A percentile compares a stretch with the other conserved stretches of the same genome.
phyloP scores from a whole-genome alignment of 306 rosid species.

The Cucurbita argyrosperma region DNA sequence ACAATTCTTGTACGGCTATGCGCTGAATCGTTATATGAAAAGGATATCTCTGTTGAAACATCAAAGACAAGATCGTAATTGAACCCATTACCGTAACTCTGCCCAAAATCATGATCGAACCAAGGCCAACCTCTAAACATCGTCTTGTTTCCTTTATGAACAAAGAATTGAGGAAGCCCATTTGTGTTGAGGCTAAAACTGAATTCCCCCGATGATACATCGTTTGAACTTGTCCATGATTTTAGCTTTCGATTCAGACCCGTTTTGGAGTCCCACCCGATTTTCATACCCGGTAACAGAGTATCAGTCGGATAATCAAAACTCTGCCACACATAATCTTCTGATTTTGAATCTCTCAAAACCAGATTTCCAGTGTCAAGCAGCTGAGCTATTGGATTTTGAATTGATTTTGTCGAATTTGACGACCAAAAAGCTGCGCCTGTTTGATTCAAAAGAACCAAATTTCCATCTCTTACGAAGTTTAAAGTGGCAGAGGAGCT shows the following conservation, averaged over 20 bases:
- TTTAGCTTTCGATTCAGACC: conserved; percentile 24
- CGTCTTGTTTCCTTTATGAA: conserved; percentile 13
- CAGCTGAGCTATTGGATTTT: conserved; percentile 14
- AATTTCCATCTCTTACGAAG: conserved; percentile 16
- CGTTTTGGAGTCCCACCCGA: conserved; percentile 34
- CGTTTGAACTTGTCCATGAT: conserved; percentile 20
- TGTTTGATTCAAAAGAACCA: conserved; percentile 16
- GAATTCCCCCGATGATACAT: conserved; percentile 29
- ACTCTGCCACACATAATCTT: conserved; percentile 31
- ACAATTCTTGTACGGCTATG: conserved; percentile 19
- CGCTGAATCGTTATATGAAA: conserved; percentile 18
- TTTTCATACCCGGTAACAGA: conserved; percentile 31
- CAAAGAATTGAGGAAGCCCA: conserved; percentile 32
- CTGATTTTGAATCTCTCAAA: conserved; percentile 9
- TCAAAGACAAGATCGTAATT: conserved; percentile 12
- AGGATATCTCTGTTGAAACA: conserved; percentile 16
- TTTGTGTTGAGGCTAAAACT: conserved; percentile 22
- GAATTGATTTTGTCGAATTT: conserved; percentile 10
- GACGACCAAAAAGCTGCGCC: conserved; percentile 19
- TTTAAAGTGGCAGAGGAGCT: conserved; percentile 11
- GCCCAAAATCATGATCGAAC: conserved; percentile 15
- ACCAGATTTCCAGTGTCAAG: conserved; percentile 35
- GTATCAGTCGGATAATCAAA: conserved; percentile 40
- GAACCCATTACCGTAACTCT: conserved; percentile 17
- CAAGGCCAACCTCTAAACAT: conserved; percentile 38